These are phyloP conservation scores for Wallacemonas sp. DNA, from an alignment of 208 protist species.

Conservation along the genomic window DNA sequence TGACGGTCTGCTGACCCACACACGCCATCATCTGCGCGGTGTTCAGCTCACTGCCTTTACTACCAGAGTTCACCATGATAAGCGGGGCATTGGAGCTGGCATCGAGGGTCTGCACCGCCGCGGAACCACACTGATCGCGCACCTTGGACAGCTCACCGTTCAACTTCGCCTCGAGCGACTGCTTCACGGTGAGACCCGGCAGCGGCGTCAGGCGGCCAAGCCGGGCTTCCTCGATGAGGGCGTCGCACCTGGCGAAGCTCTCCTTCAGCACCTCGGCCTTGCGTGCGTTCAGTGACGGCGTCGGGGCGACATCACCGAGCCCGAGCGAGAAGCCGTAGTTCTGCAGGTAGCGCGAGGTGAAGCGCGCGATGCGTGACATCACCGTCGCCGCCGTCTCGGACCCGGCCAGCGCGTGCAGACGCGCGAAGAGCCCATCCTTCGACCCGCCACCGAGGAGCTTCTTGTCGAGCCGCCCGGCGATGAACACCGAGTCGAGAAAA, in stretches of 20 bases:
- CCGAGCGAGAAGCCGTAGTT: constrained; percentile 99
- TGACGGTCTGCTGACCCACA: constrained; percentile 99
- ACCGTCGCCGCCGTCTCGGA: constrained; percentile 79
- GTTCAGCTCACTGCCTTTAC: constrained; percentile 98
- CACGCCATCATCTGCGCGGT: constrained; percentile 99
- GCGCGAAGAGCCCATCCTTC: constrained; percentile 96
- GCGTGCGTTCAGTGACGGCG: constrained; percentile 64
- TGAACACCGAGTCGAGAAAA: constrained; percentile 92
- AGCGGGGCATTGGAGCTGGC: constrained; percentile 95
- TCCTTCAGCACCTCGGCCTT: constrained; percentile 93
- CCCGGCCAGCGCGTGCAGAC: constrained; percentile 90
- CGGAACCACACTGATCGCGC: constrained; percentile 96
- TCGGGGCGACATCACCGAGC: constrained; percentile 97
- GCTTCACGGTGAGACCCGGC: constrained; percentile 94
- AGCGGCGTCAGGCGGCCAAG: constrained; percentile 89
- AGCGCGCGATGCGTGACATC: constrained; percentile 96
- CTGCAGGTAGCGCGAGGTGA: constrained; percentile 92
- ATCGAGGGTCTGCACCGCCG: constrained; percentile 95
- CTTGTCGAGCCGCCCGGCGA: constrained; percentile 98
- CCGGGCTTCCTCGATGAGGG: constrained; percentile 93
- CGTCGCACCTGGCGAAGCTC: constrained; percentile 92
- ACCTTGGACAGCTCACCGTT: constrained; percentile 97
- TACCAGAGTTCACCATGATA: constrained; percentile 99
- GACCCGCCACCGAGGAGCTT: constrained; percentile 93
- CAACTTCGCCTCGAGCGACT: constrained; percentile 95